A percentile compares a stretch with the other conserved stretches of the same genome.
These are phyloP conservation scores for Alternaria arbusti DNA, from an alignment of 2,329 filamentous ascomycete species.

Conservation along the genomic window DNA sequence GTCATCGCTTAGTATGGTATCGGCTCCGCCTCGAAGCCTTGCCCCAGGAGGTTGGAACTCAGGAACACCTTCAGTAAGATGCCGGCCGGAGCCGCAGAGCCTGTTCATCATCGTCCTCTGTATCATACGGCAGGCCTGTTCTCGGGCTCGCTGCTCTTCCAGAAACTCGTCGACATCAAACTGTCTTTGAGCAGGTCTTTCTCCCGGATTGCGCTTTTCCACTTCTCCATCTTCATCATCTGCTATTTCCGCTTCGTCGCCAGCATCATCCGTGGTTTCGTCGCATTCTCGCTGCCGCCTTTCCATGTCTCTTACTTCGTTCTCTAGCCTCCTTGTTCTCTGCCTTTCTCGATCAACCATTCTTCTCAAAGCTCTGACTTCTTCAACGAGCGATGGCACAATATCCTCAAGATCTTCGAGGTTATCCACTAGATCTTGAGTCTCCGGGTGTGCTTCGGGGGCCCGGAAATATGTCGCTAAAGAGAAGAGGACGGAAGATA, in stretches of 20 bases:
- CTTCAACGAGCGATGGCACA: not conserved
- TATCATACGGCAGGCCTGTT: not conserved
- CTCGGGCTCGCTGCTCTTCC: not conserved
- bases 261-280: not conserved
- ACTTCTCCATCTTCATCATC: not conserved
- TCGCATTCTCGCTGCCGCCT: not conserved
- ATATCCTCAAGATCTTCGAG: not conserved
- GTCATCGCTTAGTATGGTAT: no score
- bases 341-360: not conserved
- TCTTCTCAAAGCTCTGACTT: not conserved
- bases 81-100: accelerated
- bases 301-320: not conserved
- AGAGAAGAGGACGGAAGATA: not conserved
- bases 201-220: not conserved
- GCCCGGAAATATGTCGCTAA: not conserved
- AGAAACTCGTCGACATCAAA: not conserved
- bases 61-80: not conserved
- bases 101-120: not conserved
- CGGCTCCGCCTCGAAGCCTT: no score
- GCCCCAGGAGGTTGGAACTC: no score
- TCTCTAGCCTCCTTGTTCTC: not conserved
- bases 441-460: not conserved
- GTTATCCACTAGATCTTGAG: not conserved
- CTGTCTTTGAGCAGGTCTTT: not conserved
- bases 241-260: not conserved